These are phyloP conservation scores for Przewalskia tangutica DNA, from an alignment of 257 asterid genomes.

Conservation along the genomic window DNA sequence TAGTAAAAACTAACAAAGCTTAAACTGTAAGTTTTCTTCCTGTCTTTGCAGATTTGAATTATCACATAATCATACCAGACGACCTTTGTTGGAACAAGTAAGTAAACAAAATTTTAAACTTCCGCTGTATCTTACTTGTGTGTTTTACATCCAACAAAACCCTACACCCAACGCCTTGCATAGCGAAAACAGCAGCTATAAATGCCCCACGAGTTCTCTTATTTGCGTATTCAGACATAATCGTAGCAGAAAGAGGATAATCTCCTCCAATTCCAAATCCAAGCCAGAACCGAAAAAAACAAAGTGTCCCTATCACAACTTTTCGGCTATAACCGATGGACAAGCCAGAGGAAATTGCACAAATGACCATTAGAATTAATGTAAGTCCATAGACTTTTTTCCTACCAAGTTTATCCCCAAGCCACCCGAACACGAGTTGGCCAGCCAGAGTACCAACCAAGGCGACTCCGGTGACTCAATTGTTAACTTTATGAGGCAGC, in stretches of 20 bases:
- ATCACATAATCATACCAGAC: too few species aligned
- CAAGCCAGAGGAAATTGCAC: constrained; percentile 42
- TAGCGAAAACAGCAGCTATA: constrained; percentile 60
- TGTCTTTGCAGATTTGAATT: too few species aligned
- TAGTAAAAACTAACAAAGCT: too few species aligned
- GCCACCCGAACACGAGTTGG: constrained; percentile 70
- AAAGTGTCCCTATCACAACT: constrained; percentile 37
- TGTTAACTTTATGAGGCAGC: constrained; percentile 29
- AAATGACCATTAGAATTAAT: constrained; percentile 38
- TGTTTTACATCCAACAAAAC: too few species aligned
- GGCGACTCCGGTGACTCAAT: constrained; percentile 59
- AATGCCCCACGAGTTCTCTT: constrained; percentile 45
- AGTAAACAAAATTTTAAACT: too few species aligned
- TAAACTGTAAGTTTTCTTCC: too few species aligned
- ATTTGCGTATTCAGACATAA: constrained; percentile 48
- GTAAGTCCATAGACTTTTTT: constrained; percentile 60
- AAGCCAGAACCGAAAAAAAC: constrained; percentile 45
- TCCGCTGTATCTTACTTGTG: too few species aligned
- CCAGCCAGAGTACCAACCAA: constrained; percentile 54
- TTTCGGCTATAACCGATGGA: constrained; percentile 25
- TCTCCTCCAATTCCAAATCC: constrained; percentile 52
- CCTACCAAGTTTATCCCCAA: constrained; percentile 63
- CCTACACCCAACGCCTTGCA: constrained; percentile 80
- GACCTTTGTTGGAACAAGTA: too few species aligned
- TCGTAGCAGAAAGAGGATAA: constrained; percentile 47